Evolutionary conservation across 306 rosid species (phyloP).

Genomic region (Vachellia collinsii): DNA sequence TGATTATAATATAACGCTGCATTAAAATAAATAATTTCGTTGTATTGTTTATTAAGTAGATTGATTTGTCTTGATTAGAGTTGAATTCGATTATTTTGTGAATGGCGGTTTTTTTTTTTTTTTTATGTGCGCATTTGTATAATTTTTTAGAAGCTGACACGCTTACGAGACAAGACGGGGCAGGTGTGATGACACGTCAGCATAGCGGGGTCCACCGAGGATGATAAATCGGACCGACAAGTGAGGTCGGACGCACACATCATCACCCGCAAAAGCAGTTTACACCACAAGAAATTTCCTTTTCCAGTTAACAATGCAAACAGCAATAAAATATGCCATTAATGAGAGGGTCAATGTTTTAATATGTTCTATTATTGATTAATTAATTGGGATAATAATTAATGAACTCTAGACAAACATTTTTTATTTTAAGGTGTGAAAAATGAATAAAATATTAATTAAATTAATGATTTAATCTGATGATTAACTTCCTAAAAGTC

Average conservation of each 20-base stretch:
- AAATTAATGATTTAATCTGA: not conserved
- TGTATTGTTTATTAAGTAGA: too few relatives aligned
- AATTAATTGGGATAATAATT: not conserved
- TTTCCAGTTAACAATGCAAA: not conserved
- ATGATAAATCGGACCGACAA: constrained; percentile 26
- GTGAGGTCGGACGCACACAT: constrained; percentile 28
- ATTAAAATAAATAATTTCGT: not conserved
- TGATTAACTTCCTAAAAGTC: too few relatives aligned
- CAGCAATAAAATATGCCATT: not conserved
- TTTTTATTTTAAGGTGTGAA: not conserved
- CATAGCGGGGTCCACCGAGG: constrained; percentile 3
- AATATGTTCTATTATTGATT: not conserved
- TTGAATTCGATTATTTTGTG: too few relatives aligned
- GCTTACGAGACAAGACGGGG: not conserved
- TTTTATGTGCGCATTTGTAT: too few relatives aligned
- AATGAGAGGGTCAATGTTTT: not conserved
- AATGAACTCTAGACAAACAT: too few relatives aligned
- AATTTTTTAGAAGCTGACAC: not conserved
- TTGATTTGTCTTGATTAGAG: too few relatives aligned
- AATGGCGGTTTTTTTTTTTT: too few relatives aligned
- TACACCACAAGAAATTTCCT: not conserved
- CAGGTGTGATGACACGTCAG: constrained; percentile 14
- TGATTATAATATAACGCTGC: not conserved
- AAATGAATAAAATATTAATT: not conserved
- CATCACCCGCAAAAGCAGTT: constrained; percentile 11